Percentiles rank a stretch among this genome's conserved stretches.
These are phyloP conservation scores for Lentithecium fluviatile DNA, from an alignment of 495 filamentous ascomycete species.

Conservation along the genomic window DNA sequence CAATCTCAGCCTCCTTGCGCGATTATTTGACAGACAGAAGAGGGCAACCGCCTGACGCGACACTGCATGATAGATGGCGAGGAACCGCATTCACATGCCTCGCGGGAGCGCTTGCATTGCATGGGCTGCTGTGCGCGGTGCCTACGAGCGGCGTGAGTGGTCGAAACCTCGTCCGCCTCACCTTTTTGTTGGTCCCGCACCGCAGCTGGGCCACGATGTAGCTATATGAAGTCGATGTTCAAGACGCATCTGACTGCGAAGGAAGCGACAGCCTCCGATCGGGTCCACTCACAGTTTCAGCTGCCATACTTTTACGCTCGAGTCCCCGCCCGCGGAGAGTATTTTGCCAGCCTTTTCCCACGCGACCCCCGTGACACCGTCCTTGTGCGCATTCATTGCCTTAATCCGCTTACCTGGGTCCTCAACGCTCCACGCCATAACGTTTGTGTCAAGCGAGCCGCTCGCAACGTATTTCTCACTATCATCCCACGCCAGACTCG, in stretches of 20 bases:
- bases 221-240: neutral
- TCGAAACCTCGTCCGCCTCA: neutral
- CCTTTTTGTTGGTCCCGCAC: neutral
- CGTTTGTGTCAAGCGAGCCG: constrained; percentile 82
- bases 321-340: constrained; percentile 80
- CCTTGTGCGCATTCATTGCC: constrained; percentile 83
- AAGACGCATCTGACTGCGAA: neutral
- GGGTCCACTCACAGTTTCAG: constrained; percentile 42
- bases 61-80: neutral
- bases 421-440: constrained; percentile 86
- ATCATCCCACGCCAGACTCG: constrained; percentile 76
- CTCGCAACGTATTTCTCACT: constrained; percentile 75
- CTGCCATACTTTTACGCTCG: constrained; percentile 84
- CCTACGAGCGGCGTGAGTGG: neutral
- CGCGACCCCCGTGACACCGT: constrained; percentile 83
- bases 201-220: neutral
- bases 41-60: neutral
- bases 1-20: neutral
- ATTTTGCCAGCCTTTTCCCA: constrained; percentile 77
- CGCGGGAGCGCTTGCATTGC: neutral
- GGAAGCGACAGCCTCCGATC: neutral
- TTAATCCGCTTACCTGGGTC: constrained; percentile 80
- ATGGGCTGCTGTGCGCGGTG: neutral
- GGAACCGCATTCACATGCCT: neutral
- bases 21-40: neutral